These are phyloP conservation scores for Bipolaris sorokiniana DNA, from an alignment of 2,329 filamentous ascomycete species.

Conservation along the genomic window DNA sequence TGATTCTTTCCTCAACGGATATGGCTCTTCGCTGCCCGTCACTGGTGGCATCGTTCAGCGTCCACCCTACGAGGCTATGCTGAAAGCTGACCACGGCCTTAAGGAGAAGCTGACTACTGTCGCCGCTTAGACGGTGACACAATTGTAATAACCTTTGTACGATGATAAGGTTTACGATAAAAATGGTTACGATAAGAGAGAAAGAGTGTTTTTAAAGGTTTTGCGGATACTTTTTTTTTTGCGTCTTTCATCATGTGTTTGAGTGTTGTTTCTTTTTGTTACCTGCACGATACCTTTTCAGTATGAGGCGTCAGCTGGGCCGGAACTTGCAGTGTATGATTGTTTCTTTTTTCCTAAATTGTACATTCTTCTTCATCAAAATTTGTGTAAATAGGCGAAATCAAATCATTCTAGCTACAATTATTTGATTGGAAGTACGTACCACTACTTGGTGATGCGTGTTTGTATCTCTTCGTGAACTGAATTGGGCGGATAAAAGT, in stretches of 20 bases:
- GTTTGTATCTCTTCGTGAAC: too few species aligned
- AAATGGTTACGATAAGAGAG: conserved; percentile 5
- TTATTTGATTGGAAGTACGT: too few species aligned
- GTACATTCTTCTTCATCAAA: conserved; percentile 19
- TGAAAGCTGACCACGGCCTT: conserved; percentile 48
- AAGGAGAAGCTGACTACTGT: conserved; percentile 49
- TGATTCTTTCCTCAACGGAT: conserved; percentile 81
- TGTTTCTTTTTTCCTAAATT: conserved; percentile 7
- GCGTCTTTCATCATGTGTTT: conserved; percentile 19
- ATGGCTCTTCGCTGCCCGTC: conserved; percentile 77
- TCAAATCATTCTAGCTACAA: too few species aligned
- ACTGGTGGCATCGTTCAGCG: conserved; percentile 92
- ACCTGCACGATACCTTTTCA: conserved; percentile 48
- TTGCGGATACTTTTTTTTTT: conserved; percentile 16
- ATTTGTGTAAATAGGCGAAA: conserved; percentile 31
- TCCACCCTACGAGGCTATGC: conserved; percentile 72
- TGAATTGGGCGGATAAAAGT: too few species aligned
- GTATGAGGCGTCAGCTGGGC: conserved; percentile 40
- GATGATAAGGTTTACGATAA: conserved; percentile 10
- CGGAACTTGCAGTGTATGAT: conserved; percentile 40
- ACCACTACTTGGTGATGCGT: too few species aligned
- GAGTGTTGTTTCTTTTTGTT: conserved; percentile 30
- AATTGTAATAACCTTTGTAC: conserved; percentile 11
- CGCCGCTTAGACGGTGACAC: conserved; percentile 35
- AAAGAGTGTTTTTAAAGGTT: neutral